Base-by-base conservation (phyloP, 306 rosid genomes). In the Nissolia schottii region DNA sequence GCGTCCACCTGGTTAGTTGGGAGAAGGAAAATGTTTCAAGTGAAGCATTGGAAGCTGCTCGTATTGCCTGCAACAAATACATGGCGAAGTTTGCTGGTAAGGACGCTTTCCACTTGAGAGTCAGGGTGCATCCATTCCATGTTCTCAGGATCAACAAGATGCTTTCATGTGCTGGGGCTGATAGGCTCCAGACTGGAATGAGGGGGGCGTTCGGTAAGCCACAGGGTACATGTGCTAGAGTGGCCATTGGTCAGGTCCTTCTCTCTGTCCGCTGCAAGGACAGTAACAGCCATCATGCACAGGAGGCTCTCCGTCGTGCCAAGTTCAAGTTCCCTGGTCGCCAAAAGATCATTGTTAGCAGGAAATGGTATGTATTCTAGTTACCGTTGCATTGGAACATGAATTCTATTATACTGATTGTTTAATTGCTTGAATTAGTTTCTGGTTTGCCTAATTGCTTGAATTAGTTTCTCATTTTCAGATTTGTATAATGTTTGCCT, bases 111-210 rank as follows among this genome's bases (percentile, higher is more conserved):
- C 98, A 90, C 76, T 79, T 92, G 82, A 82, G 97, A 14, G 93
- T 92, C n/a, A 82, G 97, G 70, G 97, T 92, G 1, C 97, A 92
- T 55, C 97, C 97, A 0, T 92, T 92, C 89, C 97, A 89, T 77
- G 97, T 92, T 69, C 84, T 92, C 24, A 82, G 97, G 14, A 92
- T 92, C 43, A 92, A 92, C 85, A 92, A 92, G 69, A 92, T 92
- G 97, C 97, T 83, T 67, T 83, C 84, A 4, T 77, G 85, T 69
- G 83, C 84, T 67, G 85, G 87, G 75, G 87, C 79, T 71, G 80
- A 80, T 83, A 92, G 97, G 96, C 97, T 92, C 45, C 97, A 92
- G 84, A 92, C 96, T 19, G 97, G 97, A 0, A 92, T 92, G 96
- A 85, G 97, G 32, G 96, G 96, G 32, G 97, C 98, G 8, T 92